Percentiles rank a stretch among this genome's conserved stretches.
Evolutionary conservation across 257 asterid genomes (phyloP).

Genomic region (Solanum chilense): DNA sequence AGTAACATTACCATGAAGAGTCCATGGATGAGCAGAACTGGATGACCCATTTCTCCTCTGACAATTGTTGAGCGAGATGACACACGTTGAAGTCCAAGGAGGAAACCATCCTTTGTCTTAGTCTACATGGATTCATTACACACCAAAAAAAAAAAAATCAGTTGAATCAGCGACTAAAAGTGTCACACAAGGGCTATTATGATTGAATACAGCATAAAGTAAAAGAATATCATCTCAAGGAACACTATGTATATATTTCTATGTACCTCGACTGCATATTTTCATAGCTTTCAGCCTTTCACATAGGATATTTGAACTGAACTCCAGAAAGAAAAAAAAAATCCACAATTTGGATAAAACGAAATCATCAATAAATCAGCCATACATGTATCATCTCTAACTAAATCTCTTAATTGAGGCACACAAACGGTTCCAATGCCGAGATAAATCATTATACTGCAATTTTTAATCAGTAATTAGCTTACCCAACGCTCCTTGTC

Average conservation of each 20-base stretch:
- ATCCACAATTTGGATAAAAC: background rate
- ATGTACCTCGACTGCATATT: background rate
- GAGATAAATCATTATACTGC: background rate
- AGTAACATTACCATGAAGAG: constrained; percentile 59
- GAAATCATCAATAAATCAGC: background rate
- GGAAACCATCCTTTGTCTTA: constrained; percentile 69
- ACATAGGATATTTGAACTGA: background rate
- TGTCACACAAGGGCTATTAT: background rate
- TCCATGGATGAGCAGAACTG: constrained; percentile 88
- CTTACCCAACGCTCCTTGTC: background rate
- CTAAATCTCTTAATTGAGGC: background rate
- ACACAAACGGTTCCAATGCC: background rate
- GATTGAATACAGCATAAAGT: background rate
- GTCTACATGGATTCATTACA: constrained; percentile 25
- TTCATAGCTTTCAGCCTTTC: background rate
- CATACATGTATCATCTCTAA: background rate
- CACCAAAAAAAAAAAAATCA: background rate
- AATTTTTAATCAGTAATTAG: background rate
- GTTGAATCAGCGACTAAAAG: background rate
- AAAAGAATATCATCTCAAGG: background rate
- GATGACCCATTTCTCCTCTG: constrained; percentile 28
- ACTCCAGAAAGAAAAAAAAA: background rate
- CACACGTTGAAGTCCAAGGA: constrained; percentile 89
- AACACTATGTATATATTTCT: background rate
- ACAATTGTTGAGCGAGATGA: constrained; percentile 39